Evolutionary conservation across 768 basidiomycete genomes (phyloP).

Genomic region (Strobilomyces echinocephalus): DNA sequence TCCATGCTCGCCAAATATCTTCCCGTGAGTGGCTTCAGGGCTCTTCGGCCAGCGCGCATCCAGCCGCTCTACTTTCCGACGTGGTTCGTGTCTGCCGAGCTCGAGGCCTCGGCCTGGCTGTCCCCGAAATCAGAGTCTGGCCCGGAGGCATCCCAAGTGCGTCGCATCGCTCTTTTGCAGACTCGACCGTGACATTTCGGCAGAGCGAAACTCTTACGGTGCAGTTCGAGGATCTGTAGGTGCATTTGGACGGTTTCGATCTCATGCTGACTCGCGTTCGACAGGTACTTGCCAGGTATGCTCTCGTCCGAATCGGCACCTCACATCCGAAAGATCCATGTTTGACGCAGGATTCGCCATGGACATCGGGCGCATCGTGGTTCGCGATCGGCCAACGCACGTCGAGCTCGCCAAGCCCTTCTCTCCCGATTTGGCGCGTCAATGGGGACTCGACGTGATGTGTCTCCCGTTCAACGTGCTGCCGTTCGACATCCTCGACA

Average conservation of each 20-base stretch:
- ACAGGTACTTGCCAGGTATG: constrained; percentile 31
- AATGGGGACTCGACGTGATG: constrained; percentile 45
- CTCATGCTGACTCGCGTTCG: constrained; percentile 11
- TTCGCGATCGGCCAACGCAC: constrained; percentile 29
- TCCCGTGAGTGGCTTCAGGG: constrained; percentile 35
- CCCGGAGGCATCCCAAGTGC: constrained; percentile 23
- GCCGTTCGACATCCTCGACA: constrained; percentile 47
- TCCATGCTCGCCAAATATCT: constrained; percentile 36
- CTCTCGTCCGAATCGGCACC: neutral
- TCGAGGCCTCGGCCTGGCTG: constrained; percentile 35
- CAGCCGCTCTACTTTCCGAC: constrained; percentile 57
- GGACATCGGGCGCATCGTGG: constrained; percentile 41
- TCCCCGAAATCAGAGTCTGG: constrained; percentile 15
- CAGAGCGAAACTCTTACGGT: constrained; percentile 30
- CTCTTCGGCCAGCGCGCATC: constrained; percentile 42
- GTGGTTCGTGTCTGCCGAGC: constrained; percentile 57
- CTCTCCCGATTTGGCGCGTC: constrained; percentile 41
- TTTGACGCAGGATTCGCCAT: constrained; percentile 13
- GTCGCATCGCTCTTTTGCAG: constrained; percentile 4
- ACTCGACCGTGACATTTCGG: constrained; percentile 15
- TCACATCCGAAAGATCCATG: neutral
- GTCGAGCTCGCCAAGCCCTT: constrained; percentile 40
- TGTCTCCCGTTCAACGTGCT: constrained; percentile 55
- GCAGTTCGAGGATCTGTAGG: constrained; percentile 45
- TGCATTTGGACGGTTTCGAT: constrained; percentile 12